Evolutionary conservation across 345 rosid species (phyloP), one percentile per base, ranked within the genome.

Genomic region (Brassica juncea): DNA sequence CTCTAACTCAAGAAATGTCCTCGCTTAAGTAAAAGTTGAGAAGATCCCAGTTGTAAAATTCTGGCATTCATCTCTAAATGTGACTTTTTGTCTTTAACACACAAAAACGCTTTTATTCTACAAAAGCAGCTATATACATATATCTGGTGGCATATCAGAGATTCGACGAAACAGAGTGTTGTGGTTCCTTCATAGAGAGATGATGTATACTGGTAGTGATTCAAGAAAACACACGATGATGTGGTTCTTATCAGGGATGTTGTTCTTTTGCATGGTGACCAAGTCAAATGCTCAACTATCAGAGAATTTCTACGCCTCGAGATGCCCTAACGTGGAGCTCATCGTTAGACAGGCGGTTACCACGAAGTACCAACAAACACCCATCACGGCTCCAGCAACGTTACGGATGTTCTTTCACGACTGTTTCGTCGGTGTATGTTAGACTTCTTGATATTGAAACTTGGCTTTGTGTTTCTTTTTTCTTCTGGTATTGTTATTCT

Each of bases 321-420:
- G 72, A 15, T 92, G 98, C 52, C 89, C 96, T 2, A 88, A 76
- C 83, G 87, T 93, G 32, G 97, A 95, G 74, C 57, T 73, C 31
- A 82, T 91, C 32, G 98, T 93, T 37, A 66, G 63, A 12, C 89
- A 90, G 69, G 89, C 62, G 14, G 93, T 92, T 6, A n/a, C 82
- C 8, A 73, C 79, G 4, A 95, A 91, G 81, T 80, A 84, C 68
- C 39, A 78, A 63, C 87, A 91, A 85, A 84, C 89, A 5, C 74
- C 77, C 81, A 16, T 81, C n/a, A 91, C 99, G 5, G 52, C 90
- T 52, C 99, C 99, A 4, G 93, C 87, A 9, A 91, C 98, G 10
- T 87, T 95, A n/a, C 90, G 98, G 23, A 81, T 95, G 39, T 92
- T 95, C 81, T 95, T 91, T 81, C 99, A 95, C 68, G 99, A 95